Conservation (phyloP, 2,329 filamentous ascomycete genomes). For the Curvularia sp. region DNA sequence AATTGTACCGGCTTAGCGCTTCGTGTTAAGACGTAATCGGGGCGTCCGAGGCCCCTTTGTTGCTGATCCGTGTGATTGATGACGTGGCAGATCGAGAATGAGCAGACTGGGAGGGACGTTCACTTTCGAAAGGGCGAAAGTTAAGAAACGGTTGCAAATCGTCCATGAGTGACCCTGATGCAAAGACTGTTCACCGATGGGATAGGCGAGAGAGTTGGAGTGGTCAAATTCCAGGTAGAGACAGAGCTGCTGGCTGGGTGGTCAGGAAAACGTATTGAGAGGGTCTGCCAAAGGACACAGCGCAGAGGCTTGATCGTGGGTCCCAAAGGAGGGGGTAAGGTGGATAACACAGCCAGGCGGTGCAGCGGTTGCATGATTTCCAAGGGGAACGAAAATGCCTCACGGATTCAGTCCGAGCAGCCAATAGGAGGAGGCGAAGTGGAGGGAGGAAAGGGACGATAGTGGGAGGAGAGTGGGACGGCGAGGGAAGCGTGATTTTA, state of each 20-base stretch:
- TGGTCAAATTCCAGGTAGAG: conserved; percentile 3
- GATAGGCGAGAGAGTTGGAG: neutral
- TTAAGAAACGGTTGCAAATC: neutral
- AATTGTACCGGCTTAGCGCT: conserved; percentile 3
- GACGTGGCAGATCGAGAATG: conserved; percentile 17
- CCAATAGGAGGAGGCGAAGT: conserved; percentile 20
- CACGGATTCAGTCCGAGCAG: conserved; percentile 13
- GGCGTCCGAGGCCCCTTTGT: conserved; percentile 15
- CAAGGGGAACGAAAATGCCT: conserved; percentile 26
- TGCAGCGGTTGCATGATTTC: conserved; percentile 17
- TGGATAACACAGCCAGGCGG: conserved; percentile 11
- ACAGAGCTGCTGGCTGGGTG: neutral
- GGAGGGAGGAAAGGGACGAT: conserved; percentile 24
- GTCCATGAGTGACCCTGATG: neutral
- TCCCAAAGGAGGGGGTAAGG: conserved; percentile 1
- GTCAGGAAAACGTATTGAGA: conserved; percentile 1
- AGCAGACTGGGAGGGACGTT: conserved; percentile 1
- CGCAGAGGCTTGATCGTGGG: conserved; percentile 4
- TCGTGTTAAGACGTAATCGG: conserved; percentile 19
- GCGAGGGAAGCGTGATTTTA: conserved; percentile 29
- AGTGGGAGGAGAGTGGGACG: conserved; percentile 15
- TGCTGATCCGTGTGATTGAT: conserved; percentile 14
- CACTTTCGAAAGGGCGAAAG: conserved; percentile 6
- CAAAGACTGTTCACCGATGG: neutral
- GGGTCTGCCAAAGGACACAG: neutral